Evolutionary conservation across 192 early-diverging fungal genomes (phyloP).

Genomic region (Kickxella alabastrina): DNA sequence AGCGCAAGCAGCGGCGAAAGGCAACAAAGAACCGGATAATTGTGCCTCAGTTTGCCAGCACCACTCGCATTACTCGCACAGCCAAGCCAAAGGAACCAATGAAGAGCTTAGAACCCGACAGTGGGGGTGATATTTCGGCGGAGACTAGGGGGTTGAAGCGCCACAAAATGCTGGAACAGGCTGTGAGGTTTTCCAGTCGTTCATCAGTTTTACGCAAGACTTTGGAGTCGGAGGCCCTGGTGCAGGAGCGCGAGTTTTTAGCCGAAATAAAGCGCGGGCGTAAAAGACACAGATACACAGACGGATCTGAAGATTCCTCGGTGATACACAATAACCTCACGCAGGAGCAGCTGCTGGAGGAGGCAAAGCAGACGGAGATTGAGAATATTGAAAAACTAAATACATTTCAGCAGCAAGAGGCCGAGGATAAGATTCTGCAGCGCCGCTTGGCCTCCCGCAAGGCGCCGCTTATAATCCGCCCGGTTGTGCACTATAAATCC

Average conservation of each 20-base stretch:
- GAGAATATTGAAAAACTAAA: slow-evolving; percentile 31
- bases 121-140: background rate
- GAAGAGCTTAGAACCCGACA: background rate
- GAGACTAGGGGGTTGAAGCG: too few relatives aligned
- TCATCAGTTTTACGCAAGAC: slow-evolving; percentile 43
- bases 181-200: slow-evolving; percentile 36
- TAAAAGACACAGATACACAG: background rate
- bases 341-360: slow-evolving; percentile 45
- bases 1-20: slow-evolving; percentile 32
- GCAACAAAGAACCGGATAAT: slow-evolving; percentile 24
- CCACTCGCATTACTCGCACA: slow-evolving; percentile 5
- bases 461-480: slow-evolving; percentile 36
- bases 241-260: slow-evolving; percentile 27
- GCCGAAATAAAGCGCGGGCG: slow-evolving; percentile 23
- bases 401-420: slow-evolving; percentile 34
- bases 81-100: background rate
- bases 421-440: slow-evolving; percentile 29
- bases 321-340: slow-evolving; percentile 12
- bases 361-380: slow-evolving; percentile 40
- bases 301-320: background rate
- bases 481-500: slow-evolving; percentile 37
- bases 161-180: slow-evolving; percentile 6
- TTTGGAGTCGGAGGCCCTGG: slow-evolving; percentile 25
- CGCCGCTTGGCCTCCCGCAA: slow-evolving; percentile 21
- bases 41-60: slow-evolving; percentile 35